Conservation (phyloP, 345 rosid species). For the Lenwebbia sp. region DNA sequence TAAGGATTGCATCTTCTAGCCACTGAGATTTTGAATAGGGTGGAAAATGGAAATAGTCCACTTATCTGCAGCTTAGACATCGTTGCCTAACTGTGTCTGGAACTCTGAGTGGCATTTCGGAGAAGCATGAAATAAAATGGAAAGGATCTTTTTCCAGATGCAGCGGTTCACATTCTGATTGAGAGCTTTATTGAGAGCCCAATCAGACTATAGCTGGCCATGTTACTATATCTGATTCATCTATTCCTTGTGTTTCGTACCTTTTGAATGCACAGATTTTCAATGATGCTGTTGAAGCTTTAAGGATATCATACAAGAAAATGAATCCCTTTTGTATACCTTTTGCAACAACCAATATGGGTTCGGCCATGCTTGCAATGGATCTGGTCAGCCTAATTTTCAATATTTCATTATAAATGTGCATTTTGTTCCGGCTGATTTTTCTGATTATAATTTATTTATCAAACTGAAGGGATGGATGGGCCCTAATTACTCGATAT, state of each 20-base stretch:
- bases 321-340: slow-evolving; percentile 48
- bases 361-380: slow-evolving; percentile 48
- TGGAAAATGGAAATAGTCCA: background rate
- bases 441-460: background rate
- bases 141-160: background rate
- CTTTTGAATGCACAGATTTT: slow-evolving; percentile 19
- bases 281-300: slow-evolving; percentile 36
- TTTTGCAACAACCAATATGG: slow-evolving; percentile 46
- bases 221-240: background rate
- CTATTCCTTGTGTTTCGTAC: background rate
- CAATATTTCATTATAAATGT: background rate
- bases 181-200: background rate
- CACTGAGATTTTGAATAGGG: background rate
- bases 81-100: background rate
- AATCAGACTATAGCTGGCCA: background rate
- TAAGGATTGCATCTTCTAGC: background rate
- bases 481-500: slow-evolving; percentile 62
- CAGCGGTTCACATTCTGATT: background rate
- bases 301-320: slow-evolving; percentile 33
- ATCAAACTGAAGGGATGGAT: slow-evolving; percentile 41
- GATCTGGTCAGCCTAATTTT: slow-evolving; percentile 25
- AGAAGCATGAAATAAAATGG: background rate
- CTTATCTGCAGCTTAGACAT: background rate
- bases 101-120: background rate
- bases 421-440: background rate